Percentiles rank a stretch among this genome's conserved stretches.
Evolutionary conservation across 495 filamentous ascomycete genomes (phyloP).

Genomic region (Apiosordaria backusii): DNA sequence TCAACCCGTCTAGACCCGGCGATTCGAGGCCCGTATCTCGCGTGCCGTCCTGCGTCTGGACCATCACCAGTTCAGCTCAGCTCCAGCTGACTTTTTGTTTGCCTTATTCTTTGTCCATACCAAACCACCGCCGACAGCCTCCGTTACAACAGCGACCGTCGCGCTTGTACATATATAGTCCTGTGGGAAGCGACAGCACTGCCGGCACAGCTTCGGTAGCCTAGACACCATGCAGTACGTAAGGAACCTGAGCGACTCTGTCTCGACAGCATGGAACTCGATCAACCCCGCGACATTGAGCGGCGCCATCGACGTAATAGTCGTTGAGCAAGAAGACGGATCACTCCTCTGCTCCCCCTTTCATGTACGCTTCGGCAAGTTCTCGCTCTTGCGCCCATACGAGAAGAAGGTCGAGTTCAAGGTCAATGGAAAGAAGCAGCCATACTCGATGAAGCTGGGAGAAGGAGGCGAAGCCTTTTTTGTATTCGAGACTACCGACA

Average conservation of each 20-base stretch:
- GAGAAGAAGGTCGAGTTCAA: conserved; percentile 99
- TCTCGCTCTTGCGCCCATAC: conserved; percentile 87
- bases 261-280: conserved; percentile 98
- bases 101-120: neutral
- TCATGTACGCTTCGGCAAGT: conserved; percentile 98
- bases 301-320: conserved; percentile 98
- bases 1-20: neutral
- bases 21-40: no score
- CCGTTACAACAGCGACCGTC: neutral
- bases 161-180: neutral
- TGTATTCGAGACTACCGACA: conserved; percentile 89
- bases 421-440: conserved; percentile 87
- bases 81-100: neutral
- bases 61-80: neutral
- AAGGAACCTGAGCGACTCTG: conserved; percentile 87
- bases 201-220: neutral
- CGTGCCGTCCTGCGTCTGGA: neutral
- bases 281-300: conserved; percentile 97
- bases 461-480: conserved; percentile 98
- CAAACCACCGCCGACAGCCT: neutral
- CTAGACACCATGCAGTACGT: conserved; percentile 85
- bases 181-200: neutral
- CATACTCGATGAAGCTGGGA: conserved; percentile 97
- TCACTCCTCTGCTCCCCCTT: conserved; percentile 86
- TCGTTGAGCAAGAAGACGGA: conserved; percentile 96